Evolutionary conservation across 2,329 filamentous ascomycete species (phyloP), one percentile per base, ranked within the genome.

Genomic region (Mycogone perniciosa): DNA sequence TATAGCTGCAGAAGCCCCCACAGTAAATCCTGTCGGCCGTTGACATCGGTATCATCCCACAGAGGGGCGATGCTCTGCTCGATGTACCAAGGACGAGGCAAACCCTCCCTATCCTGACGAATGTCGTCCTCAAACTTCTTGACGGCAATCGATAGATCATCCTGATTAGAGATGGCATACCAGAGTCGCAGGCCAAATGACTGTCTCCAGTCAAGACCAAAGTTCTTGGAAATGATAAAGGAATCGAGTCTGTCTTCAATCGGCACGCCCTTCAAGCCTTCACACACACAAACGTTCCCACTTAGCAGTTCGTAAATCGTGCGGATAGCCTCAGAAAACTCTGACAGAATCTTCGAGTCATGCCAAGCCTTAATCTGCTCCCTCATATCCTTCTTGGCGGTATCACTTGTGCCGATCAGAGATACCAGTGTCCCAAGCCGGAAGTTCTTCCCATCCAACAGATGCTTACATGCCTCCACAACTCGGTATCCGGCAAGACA

Each of bases 121-220:
- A 97, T 74, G 60, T 96, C 90, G 49, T 84, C 74, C 54, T 82
- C 75, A 67, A 90, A 99, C 30, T 79, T 78, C 40, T 76, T 69
- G 4, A 99, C 84, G 3, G 91, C 91, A 42, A 76, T 73, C 7
- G 85, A 81, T 40, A 96, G 76, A 34, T 82, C 78, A 41, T 90
- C 86, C 37, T 83, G 76, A 33, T 80, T 74, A 2, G 80, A 76
- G 38, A 84, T 87, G 41, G 84, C 85, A 66, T 96, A 99, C 88
- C 90, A 97, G 2, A 99, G 75, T 40, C 91, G 84, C 45, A 99
- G 76, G 8, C 89, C 92, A 67, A 99, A 96, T 0, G 91, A 85
- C 63, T 95, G 91, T 66, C 89, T 85, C 93, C 93, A 99, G 65
- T 95, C 88, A 34, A 99, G 76, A 4, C 82, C 82, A 64, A 96